Base-by-base conservation (phyloP, 495 filamentous ascomycete species). In the Penicillium arizonense region DNA sequence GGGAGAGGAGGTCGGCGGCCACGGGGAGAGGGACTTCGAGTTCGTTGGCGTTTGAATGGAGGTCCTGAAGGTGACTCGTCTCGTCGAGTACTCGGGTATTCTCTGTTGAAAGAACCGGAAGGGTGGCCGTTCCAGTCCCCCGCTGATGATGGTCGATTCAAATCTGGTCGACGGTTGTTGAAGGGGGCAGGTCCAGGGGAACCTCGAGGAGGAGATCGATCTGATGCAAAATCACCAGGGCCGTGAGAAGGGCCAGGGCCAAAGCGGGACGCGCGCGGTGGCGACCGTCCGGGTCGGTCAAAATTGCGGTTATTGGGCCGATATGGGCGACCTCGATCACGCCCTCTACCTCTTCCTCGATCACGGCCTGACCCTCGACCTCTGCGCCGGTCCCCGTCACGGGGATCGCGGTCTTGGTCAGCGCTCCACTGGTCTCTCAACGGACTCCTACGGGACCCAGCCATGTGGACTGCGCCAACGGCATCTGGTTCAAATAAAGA, bases 391-490 rank as follows among this genome's bases (percentile, higher is more conserved):
- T 72, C 73, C 47, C 62, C 62, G 47, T 67, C 64, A 53, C 65
- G 67, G 44, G 68, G 66, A 47, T 75, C 72, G 54, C 68, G 67
- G 49, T 81, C 70, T 53, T 64, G 64, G 58, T 74, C 65, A 59
- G 59, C 67, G 78, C 79, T 69, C 77, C 76, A 74, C 82, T 82
- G 49, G 75, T 82, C 70, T 82, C 80, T 68, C 72, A 82, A 68
- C 67, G 77, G 76, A 74, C 77, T 82, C 77, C 71, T 73, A 73
- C 71, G 77, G 65, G 78, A 77, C 71, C 73, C 75, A 77, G 78
- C 78, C 78, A 82, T 82, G 71, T 72, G 67, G 62, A 61, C 61
- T 60, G 60, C 64, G 59, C 62, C 63, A 68, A 57, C 72, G 58
- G 69, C 75, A 77, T 76, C 69, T 67, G 72, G 69, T 53, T 66